phyloP scores from a whole-genome alignment of 1,284 basidiomycete genomes.

The Gomphus sp. region DNA sequence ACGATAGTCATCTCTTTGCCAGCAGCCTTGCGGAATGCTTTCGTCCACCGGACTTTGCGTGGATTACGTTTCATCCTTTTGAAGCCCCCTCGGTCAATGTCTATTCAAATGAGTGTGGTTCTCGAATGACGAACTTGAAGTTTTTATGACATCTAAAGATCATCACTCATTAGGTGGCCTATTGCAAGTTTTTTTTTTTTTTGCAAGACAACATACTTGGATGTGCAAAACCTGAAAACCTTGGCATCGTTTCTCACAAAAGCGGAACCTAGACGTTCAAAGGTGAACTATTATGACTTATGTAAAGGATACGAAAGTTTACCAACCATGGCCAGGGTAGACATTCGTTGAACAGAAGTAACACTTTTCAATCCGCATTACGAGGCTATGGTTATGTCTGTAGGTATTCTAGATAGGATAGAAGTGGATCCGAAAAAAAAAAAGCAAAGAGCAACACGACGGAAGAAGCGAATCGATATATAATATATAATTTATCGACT shows the following conservation, averaged over 20 bases:
- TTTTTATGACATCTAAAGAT: conserved; percentile 84
- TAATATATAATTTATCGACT: too few species aligned
- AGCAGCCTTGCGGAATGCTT: conserved; percentile 97
- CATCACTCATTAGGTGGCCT: conserved; percentile 7
- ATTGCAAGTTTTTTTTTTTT: conserved; percentile 6
- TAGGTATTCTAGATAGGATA: not conserved
- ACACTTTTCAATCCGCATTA: conserved; percentile 83
- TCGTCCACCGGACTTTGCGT: conserved; percentile 98
- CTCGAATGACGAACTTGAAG: conserved; percentile 66
- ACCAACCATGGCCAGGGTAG: conserved; percentile 86
- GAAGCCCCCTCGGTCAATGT: not conserved
- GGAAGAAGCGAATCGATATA: too few species aligned
- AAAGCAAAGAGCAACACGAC: not conserved
- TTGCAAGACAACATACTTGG: conserved; percentile 66
- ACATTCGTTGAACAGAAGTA: conserved; percentile 91
- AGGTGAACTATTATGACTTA: not conserved
- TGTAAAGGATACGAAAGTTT: not conserved
- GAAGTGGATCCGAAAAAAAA: not conserved
- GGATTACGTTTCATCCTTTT: conserved; percentile 98
- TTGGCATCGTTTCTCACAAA: conserved; percentile 97
- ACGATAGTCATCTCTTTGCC: conserved; percentile 99
- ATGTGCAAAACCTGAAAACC: conserved; percentile 93
- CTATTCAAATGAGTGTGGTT: not conserved
- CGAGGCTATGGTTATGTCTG: not conserved
- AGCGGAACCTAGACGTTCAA: conserved; percentile 52